Conservation (phyloP, 371 early-diverging fungal genomes). For the Rhizopus arrhizus region DNA sequence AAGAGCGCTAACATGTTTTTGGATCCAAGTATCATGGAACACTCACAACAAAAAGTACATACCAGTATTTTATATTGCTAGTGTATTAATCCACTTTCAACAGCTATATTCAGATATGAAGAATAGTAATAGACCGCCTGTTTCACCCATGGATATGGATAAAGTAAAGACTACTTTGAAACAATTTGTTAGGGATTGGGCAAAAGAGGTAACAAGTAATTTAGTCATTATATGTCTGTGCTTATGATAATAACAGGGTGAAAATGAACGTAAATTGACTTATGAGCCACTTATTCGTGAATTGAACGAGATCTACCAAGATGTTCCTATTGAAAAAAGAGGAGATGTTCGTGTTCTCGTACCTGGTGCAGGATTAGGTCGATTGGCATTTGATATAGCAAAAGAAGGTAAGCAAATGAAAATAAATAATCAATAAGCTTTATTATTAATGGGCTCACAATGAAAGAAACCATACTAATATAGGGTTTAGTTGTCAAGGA, state of each 20-base stretch:
- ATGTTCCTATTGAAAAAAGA: slow-evolving; percentile 51
- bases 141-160: slow-evolving; percentile 79
- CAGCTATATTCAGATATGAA: neutral
- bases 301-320: slow-evolving; percentile 59
- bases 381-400: slow-evolving; percentile 87
- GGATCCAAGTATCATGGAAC: slow-evolving; percentile 35
- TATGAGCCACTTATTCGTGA: slow-evolving; percentile 82
- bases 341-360: slow-evolving; percentile 71
- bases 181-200: slow-evolving; percentile 95
- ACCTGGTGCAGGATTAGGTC: slow-evolving; percentile 91
- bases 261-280: slow-evolving; percentile 74
- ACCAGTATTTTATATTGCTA: neutral
- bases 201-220: slow-evolving; percentile 27
- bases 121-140: slow-evolving; percentile 43
- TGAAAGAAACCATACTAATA: neutral
- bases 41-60: slow-evolving; percentile 1
- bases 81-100: neutral
- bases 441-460: neutral
- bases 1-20: slow-evolving; percentile 42
- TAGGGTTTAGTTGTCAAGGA: slow-evolving; percentile 87
- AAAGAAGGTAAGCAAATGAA: slow-evolving; percentile 46
- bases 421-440: neutral
- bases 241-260: slow-evolving; percentile 54
- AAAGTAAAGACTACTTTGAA: slow-evolving; percentile 85
- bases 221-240: neutral